Conservation (phyloP, 2,329 filamentous ascomycete genomes). For the Clathrospora elynae region DNA sequence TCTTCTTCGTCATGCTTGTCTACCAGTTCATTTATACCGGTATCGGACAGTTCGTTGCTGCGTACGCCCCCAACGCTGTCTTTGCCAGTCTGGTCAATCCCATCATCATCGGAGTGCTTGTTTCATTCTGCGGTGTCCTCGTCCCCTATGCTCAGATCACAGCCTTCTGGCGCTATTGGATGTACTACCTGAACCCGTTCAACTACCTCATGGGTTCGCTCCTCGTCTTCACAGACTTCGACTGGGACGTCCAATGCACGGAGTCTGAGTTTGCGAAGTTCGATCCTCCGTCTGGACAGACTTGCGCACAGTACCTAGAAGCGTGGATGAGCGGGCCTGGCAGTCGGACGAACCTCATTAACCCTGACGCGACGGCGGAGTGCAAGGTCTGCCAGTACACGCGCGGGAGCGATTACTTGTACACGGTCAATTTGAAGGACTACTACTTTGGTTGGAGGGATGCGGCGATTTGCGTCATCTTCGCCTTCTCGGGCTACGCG, state of each 20-base stretch:
- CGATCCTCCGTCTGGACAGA: constrained; percentile 57
- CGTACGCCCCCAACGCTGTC: constrained; percentile 51
- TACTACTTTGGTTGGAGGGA: constrained; percentile 71
- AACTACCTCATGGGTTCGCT: constrained; percentile 52
- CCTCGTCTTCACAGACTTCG: constrained; percentile 50
- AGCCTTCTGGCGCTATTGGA: constrained; percentile 67
- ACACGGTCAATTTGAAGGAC: constrained; percentile 62
- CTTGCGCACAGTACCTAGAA: constrained; percentile 61
- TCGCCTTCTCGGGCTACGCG: constrained; percentile 61
- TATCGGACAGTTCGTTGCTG: constrained; percentile 63
- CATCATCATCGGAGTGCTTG: constrained; percentile 25
- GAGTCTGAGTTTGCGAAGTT: constrained; percentile 50
- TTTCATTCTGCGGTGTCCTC: constrained; percentile 60
- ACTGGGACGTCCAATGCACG: constrained; percentile 49
- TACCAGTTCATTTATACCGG: constrained; percentile 66
- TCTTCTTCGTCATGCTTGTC: constrained; percentile 57
- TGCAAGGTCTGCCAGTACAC: constrained; percentile 68
- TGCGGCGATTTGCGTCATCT: constrained; percentile 63
- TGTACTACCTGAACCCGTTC: constrained; percentile 51
- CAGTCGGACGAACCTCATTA: constrained; percentile 58
- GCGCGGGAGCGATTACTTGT: constrained; percentile 64
- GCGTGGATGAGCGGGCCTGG: constrained; percentile 14
- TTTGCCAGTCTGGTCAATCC: constrained; percentile 60
- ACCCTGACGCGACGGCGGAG: constrained; percentile 60
- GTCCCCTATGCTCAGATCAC: constrained; percentile 66